Evolutionary conservation across 176 grass and related monocot genomes (phyloP).

Genomic region (Dactylis glomerata): DNA sequence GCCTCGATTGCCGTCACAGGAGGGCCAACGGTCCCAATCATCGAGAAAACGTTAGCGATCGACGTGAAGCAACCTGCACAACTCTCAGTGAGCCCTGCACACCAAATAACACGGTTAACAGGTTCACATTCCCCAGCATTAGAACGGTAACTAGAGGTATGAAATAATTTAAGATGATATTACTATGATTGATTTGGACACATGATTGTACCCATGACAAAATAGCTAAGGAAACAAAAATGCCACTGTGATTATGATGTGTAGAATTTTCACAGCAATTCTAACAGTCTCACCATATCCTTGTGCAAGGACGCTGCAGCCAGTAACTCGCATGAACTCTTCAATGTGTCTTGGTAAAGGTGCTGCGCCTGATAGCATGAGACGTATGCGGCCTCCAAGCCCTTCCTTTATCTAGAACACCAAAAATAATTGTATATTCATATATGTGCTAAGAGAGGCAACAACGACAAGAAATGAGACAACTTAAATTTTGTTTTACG

Average conservation of each 20-base stretch:
- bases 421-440: background rate
- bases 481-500: background rate
- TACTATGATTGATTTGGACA: background rate
- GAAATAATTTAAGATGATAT: background rate
- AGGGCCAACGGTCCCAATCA: conserved; percentile 81
- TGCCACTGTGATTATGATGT: background rate
- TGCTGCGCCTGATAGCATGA: conserved; percentile 85
- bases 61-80: conserved; percentile 86
- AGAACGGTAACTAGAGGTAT: background rate
- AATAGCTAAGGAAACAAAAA: background rate
- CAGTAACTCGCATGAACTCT: conserved; percentile 86
- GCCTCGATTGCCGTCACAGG: conserved; percentile 78
- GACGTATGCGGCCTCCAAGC: conserved; percentile 65
- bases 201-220: background rate
- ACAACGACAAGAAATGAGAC: background rate
- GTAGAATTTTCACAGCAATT: background rate
- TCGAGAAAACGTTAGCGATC: conserved; percentile 71
- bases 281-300: conserved; percentile 72
- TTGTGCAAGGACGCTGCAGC: conserved; percentile 74
- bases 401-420: conserved; percentile 68
- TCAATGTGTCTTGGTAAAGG: conserved; percentile 63
- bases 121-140: background rate
- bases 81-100: conserved; percentile 90
- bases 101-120: conserved; percentile 4
- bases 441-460: background rate